A percentile compares a stretch with the other conserved stretches of the same genome.
Conservation (phyloP, 495 filamentous ascomycete genomes). For the Annulohypoxylon maeteangense region DNA sequence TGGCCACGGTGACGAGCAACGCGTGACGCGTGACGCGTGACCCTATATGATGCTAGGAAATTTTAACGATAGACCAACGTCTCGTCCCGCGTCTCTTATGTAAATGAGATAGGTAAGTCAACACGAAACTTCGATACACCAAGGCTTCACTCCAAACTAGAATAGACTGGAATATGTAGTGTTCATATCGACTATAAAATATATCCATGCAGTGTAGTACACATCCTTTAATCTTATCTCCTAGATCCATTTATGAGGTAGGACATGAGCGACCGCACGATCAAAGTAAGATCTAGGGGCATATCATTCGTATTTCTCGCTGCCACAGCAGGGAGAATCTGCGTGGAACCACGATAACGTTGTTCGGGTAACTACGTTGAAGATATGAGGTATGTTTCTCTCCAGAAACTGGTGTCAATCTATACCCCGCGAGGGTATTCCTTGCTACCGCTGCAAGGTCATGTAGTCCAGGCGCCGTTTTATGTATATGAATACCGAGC, state of each 20-base stretch:
- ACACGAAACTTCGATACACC: not conserved
- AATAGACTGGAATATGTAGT: not conserved
- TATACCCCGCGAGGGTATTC: not conserved
- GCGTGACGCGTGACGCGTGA: not conserved
- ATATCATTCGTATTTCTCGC: conserved; percentile 3
- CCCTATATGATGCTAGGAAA: no score
- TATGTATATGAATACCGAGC: no score
- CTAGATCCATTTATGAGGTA: not conserved
- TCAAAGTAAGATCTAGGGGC: not conserved
- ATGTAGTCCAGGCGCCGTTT: not conserved
- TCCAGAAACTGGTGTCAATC: not conserved
- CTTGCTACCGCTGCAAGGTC: conserved; percentile 3
- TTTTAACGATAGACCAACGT: no score
- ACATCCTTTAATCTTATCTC: not conserved
- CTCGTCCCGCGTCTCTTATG: not conserved
- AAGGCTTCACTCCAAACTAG: not conserved
- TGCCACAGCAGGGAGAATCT: not conserved
- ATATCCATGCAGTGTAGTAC: not conserved
- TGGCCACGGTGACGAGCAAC: not conserved
- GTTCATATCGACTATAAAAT: not conserved
- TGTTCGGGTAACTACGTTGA: not conserved
- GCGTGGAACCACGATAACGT: conserved; percentile 18
- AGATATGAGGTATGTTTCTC: not conserved
- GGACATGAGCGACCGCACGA: not conserved
- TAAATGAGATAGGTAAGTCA: not conserved